Evolutionary conservation across 2,329 filamentous ascomycete species (phyloP), one percentile per base, ranked within the genome.

Genomic region (Colletotrichum melonis): DNA sequence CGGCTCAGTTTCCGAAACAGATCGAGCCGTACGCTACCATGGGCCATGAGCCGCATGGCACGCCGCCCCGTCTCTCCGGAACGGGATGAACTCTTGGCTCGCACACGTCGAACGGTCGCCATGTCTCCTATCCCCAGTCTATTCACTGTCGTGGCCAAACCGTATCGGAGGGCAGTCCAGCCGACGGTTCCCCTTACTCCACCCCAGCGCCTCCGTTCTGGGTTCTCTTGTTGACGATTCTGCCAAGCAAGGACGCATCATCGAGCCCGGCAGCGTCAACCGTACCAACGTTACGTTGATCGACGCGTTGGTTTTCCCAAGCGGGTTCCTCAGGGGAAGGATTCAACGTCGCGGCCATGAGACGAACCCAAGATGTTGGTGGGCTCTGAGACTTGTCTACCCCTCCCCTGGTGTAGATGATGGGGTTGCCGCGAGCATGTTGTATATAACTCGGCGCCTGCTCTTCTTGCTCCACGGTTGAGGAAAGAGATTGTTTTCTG

Each of bases 231-330:
- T 12, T 12, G 9, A 5, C 32, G 11, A 12, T 12, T 49, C 62
- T 22, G 62, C 60, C 69, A 72, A 74, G 57, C 69, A 72, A 72
- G 67, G 52, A 11, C 32, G 68, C 71, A 62, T 73, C 71, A 63
- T 22, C 32, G 28, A 38, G 62, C 14, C 14, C 28, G 46, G 42
- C 42, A 49, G 8, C 8, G 42, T 9, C 7, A 5, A 26, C 24
- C 62, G 26, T 49, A 28, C 26, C 63, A 38, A 68, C 26, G 19
- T 49, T 35, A 11, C 19, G 49, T 32, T 49, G 72, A 64, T 74
- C 63, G 63, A 16, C 63, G 58, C 2, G 22, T 16, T 30, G 49
- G 28, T 7, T 22, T 67, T 59, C 68, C 69, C 35, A 74, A 64
- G 63, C 68, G 63, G 57, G 69, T 12, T 55, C 2, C 16, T 24